Conservation (phyloP, 306 rosid genomes). For the Quercus dentata region DNA sequence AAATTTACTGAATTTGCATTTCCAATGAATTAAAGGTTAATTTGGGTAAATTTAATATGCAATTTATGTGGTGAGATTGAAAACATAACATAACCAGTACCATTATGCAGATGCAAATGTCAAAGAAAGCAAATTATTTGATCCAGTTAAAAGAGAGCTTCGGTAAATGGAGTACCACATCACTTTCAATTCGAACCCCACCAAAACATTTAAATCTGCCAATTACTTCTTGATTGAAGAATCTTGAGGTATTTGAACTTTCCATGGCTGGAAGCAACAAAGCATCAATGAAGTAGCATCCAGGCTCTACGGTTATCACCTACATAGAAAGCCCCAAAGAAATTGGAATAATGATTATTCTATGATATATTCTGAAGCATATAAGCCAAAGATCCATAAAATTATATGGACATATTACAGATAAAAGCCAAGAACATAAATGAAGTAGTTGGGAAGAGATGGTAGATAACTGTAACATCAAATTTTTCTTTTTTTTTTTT, state of each 20-base stretch:
- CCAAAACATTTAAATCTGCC: slow-evolving; percentile 63
- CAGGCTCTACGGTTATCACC: slow-evolving; percentile 96
- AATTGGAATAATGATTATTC: not conserved
- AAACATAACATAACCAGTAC: not conserved
- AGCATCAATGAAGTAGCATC: slow-evolving; percentile 93
- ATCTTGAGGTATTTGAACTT: slow-evolving; percentile 49
- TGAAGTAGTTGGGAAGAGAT: not conserved
- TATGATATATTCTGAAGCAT: not conserved
- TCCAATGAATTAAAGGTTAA: not conserved
- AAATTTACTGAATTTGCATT: not conserved
- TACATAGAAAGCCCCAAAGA: slow-evolving; percentile 20
- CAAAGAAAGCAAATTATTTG: not conserved
- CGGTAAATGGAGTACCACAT: slow-evolving; percentile 54
- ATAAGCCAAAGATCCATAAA: not conserved
- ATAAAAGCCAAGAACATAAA: not conserved
- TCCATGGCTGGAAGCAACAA: slow-evolving; percentile 68
- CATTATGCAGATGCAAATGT: not conserved
- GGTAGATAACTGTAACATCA: not conserved
- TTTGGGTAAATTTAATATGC: not conserved
- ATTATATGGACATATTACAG: not conserved
- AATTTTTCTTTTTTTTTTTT: not conserved
- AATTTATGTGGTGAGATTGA: not conserved
- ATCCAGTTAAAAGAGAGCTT: slow-evolving; percentile 10
- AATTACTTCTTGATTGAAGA: slow-evolving; percentile 62
- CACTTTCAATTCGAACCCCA: slow-evolving; percentile 88